A percentile compares a stretch with the other conserved stretches of the same genome.
These are phyloP conservation scores for Tripterygium wilfordii DNA, from an alignment of 177 flowering plant genomes.

Conservation along the genomic window DNA sequence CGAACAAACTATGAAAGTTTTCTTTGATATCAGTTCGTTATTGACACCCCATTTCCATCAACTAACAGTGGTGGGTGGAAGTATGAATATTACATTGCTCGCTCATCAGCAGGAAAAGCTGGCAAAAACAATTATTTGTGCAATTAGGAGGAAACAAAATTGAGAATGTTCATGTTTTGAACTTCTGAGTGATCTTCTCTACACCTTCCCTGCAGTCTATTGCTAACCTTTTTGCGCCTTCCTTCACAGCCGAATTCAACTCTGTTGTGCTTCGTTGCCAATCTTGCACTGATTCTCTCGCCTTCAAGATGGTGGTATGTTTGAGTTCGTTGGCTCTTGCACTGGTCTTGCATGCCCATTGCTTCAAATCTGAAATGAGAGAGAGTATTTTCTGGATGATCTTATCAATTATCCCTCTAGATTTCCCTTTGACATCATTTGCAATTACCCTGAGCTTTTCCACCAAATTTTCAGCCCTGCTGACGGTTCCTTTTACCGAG, in stretches of 20 bases:
- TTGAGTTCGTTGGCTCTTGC: conserved; percentile 18
- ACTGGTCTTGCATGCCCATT: conserved; percentile 22
- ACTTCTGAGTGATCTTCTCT: conserved; percentile 78
- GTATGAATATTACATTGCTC: neutral
- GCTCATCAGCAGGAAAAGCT: neutral
- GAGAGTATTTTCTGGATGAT: conserved; percentile 47
- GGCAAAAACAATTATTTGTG: neutral
- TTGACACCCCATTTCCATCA: too few species aligned
- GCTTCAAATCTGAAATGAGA: conserved; percentile 43
- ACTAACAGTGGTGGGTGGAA: too few species aligned
- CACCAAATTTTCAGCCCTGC: conserved; percentile 57
- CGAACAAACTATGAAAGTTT: too few species aligned
- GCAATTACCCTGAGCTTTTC: conserved; percentile 72
- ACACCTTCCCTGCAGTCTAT: conserved; percentile 83
- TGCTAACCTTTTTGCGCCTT: conserved; percentile 37
- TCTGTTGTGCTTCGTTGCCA: conserved; percentile 35
- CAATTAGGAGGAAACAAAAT: neutral
- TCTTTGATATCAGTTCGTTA: too few species aligned
- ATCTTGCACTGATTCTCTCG: conserved; percentile 31
- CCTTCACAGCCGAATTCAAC: conserved; percentile 31
- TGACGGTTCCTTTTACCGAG: conserved; percentile 42
- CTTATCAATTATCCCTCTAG: conserved; percentile 41
- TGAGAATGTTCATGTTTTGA: conserved; percentile 37
- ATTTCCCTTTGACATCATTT: conserved; percentile 40
- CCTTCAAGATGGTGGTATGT: conserved; percentile 15